Conservation (phyloP, 345 rosid genomes). For the Salix dunnii region DNA sequence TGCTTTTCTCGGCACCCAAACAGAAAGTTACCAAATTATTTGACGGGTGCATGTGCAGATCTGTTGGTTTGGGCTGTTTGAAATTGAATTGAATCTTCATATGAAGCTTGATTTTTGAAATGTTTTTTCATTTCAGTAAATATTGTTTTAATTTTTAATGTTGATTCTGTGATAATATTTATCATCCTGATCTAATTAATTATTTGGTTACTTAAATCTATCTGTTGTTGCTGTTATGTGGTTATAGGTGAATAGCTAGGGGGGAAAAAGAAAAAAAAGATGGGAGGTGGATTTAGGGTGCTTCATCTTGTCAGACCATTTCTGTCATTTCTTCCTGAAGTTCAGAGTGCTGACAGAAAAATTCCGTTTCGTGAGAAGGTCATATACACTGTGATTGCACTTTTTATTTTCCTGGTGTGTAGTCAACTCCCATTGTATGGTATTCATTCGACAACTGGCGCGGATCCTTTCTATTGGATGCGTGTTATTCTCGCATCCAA, state of each 20-base stretch:
- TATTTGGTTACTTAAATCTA: neutral
- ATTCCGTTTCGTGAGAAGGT: constrained; percentile 75
- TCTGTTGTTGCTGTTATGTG: neutral
- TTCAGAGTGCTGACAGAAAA: constrained; percentile 70
- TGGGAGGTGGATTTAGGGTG: constrained; percentile 80
- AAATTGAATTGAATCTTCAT: neutral
- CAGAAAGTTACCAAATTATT: neutral
- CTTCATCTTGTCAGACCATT: constrained; percentile 72
- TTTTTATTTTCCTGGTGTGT: constrained; percentile 70
- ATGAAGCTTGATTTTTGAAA: neutral
- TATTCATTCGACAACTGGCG: constrained; percentile 68
- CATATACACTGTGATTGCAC: constrained; percentile 68
- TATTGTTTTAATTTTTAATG: neutral
- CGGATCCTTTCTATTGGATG: constrained; percentile 80
- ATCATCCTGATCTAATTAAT: neutral
- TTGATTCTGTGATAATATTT: neutral
- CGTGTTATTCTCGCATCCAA: constrained; percentile 73
- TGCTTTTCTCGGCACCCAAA: constrained; percentile 3
- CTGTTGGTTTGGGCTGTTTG: constrained; percentile 1
- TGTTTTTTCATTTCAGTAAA: no score
- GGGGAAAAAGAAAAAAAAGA: constrained; percentile 11
- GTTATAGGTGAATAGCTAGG: constrained; percentile 3
- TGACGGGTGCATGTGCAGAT: neutral
- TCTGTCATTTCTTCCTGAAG: constrained; percentile 67
- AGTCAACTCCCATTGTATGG: constrained; percentile 79